Percentiles rank a stretch among this genome's conserved stretches.
Evolutionary conservation across 169 alveolate genomes (phyloP).

Genomic region (Eimeria maxima): DNA sequence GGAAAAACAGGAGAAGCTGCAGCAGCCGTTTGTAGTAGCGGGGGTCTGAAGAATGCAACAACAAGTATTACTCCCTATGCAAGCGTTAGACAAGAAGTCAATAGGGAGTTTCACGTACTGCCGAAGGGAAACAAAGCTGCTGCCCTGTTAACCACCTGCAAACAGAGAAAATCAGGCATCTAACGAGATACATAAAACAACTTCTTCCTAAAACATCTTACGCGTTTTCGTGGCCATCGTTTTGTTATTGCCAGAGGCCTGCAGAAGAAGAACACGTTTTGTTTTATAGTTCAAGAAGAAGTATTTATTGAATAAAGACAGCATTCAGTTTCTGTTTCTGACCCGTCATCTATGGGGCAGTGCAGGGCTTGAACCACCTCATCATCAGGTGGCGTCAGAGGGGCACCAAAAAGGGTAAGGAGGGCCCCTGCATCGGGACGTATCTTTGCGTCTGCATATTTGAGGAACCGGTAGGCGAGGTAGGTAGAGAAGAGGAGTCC

Average conservation of each 20-base stretch:
- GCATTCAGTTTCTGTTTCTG: not conserved
- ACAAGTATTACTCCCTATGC: too few relatives aligned
- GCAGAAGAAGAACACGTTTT: too few relatives aligned
- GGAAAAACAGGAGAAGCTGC: conserved; percentile 77
- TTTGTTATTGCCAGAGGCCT: conserved; percentile 50
- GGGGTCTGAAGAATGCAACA: conserved; percentile 32
- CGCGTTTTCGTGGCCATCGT: conserved; percentile 35
- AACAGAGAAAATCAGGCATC: too few relatives aligned
- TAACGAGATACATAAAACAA: too few relatives aligned
- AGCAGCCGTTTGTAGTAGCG: conserved; percentile 69
- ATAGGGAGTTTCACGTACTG: conserved; percentile 20
- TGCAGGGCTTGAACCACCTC: conserved; percentile 14
- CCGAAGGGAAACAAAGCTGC: not conserved
- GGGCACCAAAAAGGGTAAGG: not conserved
- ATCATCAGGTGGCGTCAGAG: not conserved
- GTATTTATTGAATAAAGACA: too few relatives aligned
- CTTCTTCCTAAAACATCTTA: not conserved
- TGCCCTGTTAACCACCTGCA: not conserved
- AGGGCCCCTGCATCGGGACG: conserved; percentile 42
- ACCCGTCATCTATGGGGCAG: conserved; percentile 74
- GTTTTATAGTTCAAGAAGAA: too few relatives aligned
- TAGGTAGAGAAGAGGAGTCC: conserved; percentile 58
- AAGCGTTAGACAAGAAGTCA: not conserved
- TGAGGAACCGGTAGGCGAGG: conserved; percentile 5
- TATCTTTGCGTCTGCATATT: not conserved